These are phyloP conservation scores for Paecilomyces dactylethromorphus DNA, from an alignment of 2,329 filamentous ascomycete genomes.

Conservation along the genomic window DNA sequence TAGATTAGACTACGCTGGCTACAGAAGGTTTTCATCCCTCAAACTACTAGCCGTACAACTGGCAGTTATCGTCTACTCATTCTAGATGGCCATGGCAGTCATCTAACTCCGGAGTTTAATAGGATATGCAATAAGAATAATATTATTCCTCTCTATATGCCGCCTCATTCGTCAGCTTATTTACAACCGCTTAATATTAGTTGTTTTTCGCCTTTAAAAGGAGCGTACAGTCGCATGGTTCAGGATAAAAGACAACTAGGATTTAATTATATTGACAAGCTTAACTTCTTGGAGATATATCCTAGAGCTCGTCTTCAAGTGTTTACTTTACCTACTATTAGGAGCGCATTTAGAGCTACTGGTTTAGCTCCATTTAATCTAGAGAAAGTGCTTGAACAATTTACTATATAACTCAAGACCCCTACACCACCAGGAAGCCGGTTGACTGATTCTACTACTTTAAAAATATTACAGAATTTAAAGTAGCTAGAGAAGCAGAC, in stretches of 20 bases:
- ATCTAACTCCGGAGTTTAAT: conserved; percentile 30
- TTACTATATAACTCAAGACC: conserved; percentile 5
- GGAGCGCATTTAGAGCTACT: conserved; percentile 22
- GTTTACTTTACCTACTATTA: conserved; percentile 5
- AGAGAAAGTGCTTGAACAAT: conserved; percentile 16
- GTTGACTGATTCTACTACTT: conserved; percentile 1
- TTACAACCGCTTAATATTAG: conserved; percentile 35
- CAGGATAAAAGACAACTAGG: neutral
- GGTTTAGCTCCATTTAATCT: conserved; percentile 25
- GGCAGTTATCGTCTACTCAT: conserved; percentile 29
- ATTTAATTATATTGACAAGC: too few relatives aligned
- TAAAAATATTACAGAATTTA: conserved; percentile 7
- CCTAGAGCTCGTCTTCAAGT: neutral
- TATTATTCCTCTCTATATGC: conserved; percentile 33
- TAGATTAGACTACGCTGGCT: conserved; percentile 28
- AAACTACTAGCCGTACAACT: conserved; percentile 16
- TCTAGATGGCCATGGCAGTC: conserved; percentile 30
- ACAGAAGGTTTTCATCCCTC: conserved; percentile 25
- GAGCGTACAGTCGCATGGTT: conserved; percentile 22
- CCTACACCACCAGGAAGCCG: neutral
- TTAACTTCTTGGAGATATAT: neutral
- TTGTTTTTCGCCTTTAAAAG: conserved; percentile 31
- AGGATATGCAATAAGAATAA: conserved; percentile 27
- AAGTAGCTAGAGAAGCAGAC: conserved; percentile 7
- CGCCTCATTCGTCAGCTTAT: conserved; percentile 28